These are phyloP conservation scores for Tuber microsphaerosporum DNA, from an alignment of 495 filamentous ascomycete species.

Conservation along the genomic window DNA sequence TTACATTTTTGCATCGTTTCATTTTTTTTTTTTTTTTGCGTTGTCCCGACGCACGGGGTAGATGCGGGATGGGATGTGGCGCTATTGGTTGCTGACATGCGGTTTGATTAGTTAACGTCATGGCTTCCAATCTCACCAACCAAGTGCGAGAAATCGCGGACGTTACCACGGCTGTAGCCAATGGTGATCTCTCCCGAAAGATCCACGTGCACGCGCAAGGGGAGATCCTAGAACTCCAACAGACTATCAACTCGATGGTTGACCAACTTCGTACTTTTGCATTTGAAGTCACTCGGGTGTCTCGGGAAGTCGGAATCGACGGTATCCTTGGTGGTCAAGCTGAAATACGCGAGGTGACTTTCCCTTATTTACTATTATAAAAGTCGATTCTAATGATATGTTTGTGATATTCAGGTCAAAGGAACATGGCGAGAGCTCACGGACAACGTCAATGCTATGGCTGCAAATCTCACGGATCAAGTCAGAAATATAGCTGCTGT, in stretches of 20 bases:
- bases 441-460: conserved; percentile 98
- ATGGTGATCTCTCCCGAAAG: conserved; percentile 92
- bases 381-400: conserved; percentile 17
- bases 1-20: conserved; percentile 4
- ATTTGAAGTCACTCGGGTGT: conserved; percentile 91
- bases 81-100: conserved; percentile 38
- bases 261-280: conserved; percentile 95
- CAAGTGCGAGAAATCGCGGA: conserved; percentile 95
- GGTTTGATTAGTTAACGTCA: conserved; percentile 70
- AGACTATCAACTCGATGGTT: conserved; percentile 99
- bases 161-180: conserved; percentile 92
- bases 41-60: background rate
- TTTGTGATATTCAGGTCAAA: conserved; percentile 46
- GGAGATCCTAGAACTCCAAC: conserved; percentile 91
- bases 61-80: background rate
- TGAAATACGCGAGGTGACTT: conserved; percentile 73
- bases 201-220: conserved; percentile 89
- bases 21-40: background rate
- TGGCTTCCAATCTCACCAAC: conserved; percentile 80
- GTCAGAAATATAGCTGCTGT: conserved; percentile 95
- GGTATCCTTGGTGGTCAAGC: conserved; percentile 95
- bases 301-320: conserved; percentile 93
- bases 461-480: conserved; percentile 87
- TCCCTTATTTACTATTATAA: background rate
- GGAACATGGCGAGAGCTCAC: conserved; percentile 94